Evolutionary conservation across 192 early-diverging fungal species (phyloP).

Genomic region (Phycomyces blakesleeanus): DNA sequence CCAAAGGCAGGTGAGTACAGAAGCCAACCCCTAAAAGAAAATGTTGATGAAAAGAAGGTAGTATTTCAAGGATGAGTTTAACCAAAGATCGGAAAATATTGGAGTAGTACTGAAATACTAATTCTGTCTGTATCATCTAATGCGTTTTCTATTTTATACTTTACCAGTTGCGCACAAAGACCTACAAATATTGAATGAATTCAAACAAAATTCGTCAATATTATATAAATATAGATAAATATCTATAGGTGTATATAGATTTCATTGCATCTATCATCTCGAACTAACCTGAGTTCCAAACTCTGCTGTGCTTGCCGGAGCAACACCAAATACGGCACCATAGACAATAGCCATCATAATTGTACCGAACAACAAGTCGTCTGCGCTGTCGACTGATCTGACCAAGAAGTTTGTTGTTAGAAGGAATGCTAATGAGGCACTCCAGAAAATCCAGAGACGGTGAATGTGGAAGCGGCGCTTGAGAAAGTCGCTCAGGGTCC

Average conservation of each 20-base stretch:
- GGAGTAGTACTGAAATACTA: no score
- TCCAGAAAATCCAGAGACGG: conserved; percentile 26
- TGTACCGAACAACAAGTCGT: conserved; percentile 19
- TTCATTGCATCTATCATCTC: neutral
- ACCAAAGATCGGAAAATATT: no score
- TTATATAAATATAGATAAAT: neutral
- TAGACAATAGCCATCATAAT: conserved; percentile 18
- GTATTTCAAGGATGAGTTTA: no score
- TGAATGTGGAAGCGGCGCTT: conserved; percentile 8
- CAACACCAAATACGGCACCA: conserved; percentile 28
- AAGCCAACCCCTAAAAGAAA: conserved; percentile 19
- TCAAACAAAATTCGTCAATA: no score
- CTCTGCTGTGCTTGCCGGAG: conserved; percentile 21
- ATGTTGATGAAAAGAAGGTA: no score
- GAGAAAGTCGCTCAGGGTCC: conserved; percentile 17
- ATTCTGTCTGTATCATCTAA: no score
- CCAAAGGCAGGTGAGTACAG: conserved; percentile 29
- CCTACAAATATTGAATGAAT: conserved; percentile 5
- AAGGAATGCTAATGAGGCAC: conserved; percentile 8
- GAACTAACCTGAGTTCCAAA: conserved; percentile 20
- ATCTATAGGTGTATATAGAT: neutral
- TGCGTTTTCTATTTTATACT: neutral
- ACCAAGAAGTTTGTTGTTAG: conserved; percentile 10
- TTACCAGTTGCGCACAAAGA: conserved; percentile 28
- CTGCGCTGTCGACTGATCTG: conserved; percentile 4